A percentile compares a stretch with the other conserved stretches of the same genome.
Evolutionary conservation across 2,329 filamentous ascomycete genomes (phyloP).

Genomic region (Fusarium musae): DNA sequence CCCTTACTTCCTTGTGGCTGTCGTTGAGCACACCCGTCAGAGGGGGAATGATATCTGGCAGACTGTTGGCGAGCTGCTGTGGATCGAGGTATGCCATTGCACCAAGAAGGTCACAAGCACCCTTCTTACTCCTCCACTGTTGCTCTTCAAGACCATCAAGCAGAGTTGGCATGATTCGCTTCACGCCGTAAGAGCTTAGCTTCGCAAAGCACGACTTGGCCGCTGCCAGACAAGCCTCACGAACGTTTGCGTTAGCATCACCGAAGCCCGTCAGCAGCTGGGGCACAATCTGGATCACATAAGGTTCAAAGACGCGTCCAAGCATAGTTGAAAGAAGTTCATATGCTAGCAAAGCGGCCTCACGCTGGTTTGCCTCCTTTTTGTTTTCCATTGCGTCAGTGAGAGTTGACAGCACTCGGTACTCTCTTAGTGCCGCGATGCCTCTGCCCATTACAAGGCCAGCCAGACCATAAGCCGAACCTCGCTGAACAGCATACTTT

Average conservation of each 20-base stretch:
- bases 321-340: conserved; percentile 90
- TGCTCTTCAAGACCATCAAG: conserved; percentile 92
- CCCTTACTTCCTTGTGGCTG: conserved; percentile 95
- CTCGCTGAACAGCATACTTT: conserved; percentile 91
- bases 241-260: conserved; percentile 86
- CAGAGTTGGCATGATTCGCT: conserved; percentile 90
- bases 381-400: conserved; percentile 91
- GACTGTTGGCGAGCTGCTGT: conserved; percentile 88
- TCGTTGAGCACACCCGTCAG: conserved; percentile 94
- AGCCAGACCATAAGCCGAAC: conserved; percentile 93
- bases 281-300: conserved; percentile 94
- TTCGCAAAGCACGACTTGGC: conserved; percentile 94
- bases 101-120: conserved; percentile 93
- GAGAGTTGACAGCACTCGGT: conserved; percentile 84
- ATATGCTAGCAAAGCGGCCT: conserved; percentile 89
- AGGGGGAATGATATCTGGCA: conserved; percentile 97
- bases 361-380: conserved; percentile 88
- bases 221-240: conserved; percentile 91
- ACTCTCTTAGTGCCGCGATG: conserved; percentile 82
- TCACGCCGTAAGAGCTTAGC: conserved; percentile 94
- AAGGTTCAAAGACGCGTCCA: conserved; percentile 91
- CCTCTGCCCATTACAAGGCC: conserved; percentile 91
- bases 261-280: conserved; percentile 91
- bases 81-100: conserved; percentile 99
- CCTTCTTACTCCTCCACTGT: conserved; percentile 98